These are phyloP conservation scores for Phaeotremella fagi DNA, from an alignment of 768 basidiomycete genomes.

Conservation along the genomic window DNA sequence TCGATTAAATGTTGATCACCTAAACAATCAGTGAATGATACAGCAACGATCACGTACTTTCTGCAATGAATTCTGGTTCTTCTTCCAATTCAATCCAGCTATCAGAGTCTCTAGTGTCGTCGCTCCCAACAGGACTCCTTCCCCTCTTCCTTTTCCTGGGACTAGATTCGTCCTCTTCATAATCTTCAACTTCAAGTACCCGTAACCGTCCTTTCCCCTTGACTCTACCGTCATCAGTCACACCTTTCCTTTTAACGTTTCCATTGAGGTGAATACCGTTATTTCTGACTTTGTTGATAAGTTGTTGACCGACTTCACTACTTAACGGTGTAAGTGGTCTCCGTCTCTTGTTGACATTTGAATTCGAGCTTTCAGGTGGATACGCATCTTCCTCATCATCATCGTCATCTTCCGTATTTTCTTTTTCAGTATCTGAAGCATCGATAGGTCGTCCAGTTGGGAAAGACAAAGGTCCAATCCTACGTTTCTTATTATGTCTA, in stretches of 20 bases:
- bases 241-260: conserved; percentile 1
- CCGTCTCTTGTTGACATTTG: too few relatives aligned
- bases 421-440: conserved; percentile 9
- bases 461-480: conserved; percentile 21
- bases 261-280: background rate
- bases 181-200: background rate
- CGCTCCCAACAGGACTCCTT: conserved; percentile 11
- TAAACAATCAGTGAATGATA: conserved; percentile 7
- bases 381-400: conserved; percentile 8
- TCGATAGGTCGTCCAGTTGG: conserved; percentile 4
- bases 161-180: conserved; percentile 11
- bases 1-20: conserved; percentile 44
- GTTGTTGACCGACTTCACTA: conserved; percentile 21
- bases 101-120: conserved; percentile 7
- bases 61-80: conserved; percentile 40
- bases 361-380: conserved; percentile 1
- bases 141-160: conserved; percentile 13
- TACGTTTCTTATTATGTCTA: conserved; percentile 22
- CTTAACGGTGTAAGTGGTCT: conserved; percentile 13
- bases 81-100: conserved; percentile 31
- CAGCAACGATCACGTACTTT: conserved; percentile 24
- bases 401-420: conserved; percentile 6
- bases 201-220: background rate
- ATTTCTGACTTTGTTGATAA: conserved; percentile 7
- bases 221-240: conserved; percentile 5